Conservation (phyloP, 768 basidiomycete genomes). For the Naganishia kalamii region DNA sequence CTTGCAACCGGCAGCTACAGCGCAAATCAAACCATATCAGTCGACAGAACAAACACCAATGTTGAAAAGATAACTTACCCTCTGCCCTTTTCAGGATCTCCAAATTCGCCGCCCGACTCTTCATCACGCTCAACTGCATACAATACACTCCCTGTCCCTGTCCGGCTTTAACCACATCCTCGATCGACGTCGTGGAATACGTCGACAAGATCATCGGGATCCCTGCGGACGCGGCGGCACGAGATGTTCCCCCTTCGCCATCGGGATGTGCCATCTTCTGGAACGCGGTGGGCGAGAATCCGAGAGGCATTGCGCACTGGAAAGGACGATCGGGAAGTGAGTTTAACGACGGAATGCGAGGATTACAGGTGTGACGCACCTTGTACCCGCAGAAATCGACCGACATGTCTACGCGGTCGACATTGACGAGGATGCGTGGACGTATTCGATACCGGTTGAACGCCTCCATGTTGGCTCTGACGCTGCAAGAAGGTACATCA, state of each 20-base stretch:
- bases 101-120: not conserved
- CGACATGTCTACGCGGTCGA: not conserved
- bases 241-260: not conserved
- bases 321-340: too few relatives aligned
- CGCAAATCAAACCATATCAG: not conserved
- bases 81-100: not conserved
- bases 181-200: not conserved
- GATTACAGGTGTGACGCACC: too few relatives aligned
- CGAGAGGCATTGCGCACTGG: not conserved
- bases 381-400: not conserved
- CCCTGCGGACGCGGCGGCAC: too few relatives aligned
- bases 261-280: not conserved
- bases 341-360: too few relatives aligned
- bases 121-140: not conserved
- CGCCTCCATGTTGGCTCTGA: not conserved
- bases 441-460: not conserved
- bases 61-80: not conserved
- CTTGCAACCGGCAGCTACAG: not conserved
- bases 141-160: not conserved
- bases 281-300: not conserved
- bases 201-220: not conserved
- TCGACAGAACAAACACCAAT: not conserved
- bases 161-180: not conserved
- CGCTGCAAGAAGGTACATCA: not conserved
- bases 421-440: not conserved